A percentile compares a stretch with the other conserved stretches of the same genome.
phyloP scores from a whole-genome alignment of 208 protist species.

The Acanthamoeba castellanii region DNA sequence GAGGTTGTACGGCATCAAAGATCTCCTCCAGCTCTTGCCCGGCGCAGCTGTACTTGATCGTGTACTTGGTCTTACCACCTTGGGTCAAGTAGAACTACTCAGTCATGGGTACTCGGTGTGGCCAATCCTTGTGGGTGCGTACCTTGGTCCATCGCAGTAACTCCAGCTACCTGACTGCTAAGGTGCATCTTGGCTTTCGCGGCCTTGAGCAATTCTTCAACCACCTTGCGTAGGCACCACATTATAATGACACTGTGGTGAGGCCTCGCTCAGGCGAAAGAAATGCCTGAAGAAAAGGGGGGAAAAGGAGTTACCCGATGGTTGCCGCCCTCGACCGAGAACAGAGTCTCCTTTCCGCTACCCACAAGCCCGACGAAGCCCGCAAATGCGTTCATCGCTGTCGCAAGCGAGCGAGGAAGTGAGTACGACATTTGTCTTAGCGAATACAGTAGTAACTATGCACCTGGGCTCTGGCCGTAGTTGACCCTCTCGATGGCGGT shows the following conservation, averaged over 20 bases:
- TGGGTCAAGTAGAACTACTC: background rate
- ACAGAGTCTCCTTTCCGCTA: constrained; percentile 21
- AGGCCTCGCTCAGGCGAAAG: no score
- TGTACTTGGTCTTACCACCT: background rate
- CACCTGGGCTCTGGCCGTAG: constrained; percentile 58
- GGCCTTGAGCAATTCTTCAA: background rate
- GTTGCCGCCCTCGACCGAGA: constrained; percentile 22
- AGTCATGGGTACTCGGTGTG: background rate
- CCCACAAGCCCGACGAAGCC: constrained; percentile 17
- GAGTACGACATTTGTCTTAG: no score
- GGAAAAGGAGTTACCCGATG: background rate
- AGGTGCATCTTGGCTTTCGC: background rate
- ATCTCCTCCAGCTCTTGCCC: background rate
- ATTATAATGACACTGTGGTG: no score
- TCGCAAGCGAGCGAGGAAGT: background rate
- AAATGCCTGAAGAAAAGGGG: background rate
- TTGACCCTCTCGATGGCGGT: constrained; percentile 44
- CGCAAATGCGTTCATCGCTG: constrained; percentile 17
- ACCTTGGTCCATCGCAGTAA: background rate
- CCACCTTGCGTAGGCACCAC: background rate
- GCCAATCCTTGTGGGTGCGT: no score
- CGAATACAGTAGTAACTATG: background rate
- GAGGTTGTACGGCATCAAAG: background rate
- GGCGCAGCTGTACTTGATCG: background rate
- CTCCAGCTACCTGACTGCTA: background rate